Evolutionary conservation across 2,329 filamentous ascomycete genomes (phyloP).

Genomic region (Chrysoporthe deuterocubensis): DNA sequence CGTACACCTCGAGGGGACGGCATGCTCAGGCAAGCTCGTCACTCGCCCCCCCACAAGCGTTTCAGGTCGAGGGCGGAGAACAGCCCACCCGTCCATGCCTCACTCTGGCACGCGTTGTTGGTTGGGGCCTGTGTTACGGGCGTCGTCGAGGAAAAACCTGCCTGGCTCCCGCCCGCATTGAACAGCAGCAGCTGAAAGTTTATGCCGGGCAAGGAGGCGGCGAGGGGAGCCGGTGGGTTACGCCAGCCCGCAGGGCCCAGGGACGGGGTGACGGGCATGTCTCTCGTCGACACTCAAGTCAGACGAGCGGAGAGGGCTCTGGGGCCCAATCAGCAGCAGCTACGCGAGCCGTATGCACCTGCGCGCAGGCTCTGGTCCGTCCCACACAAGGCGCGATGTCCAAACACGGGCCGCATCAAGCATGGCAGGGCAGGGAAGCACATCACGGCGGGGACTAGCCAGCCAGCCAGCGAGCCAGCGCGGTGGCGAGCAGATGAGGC

Average conservation of each 20-base stretch:
- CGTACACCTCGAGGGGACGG: background rate
- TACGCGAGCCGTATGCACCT: background rate
- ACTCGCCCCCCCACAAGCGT: background rate
- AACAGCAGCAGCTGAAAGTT: background rate
- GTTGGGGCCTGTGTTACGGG: background rate
- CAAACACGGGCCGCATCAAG: conserved; percentile 2
- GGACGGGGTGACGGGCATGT: background rate
- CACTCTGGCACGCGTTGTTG: background rate
- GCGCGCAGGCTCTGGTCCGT: background rate
- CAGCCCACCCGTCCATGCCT: background rate
- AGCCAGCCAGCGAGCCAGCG: too few species aligned
- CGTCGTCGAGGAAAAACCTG: background rate
- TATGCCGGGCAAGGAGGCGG: background rate
- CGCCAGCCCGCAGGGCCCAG: conserved; percentile 1
- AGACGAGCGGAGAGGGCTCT: background rate
- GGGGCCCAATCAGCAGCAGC: background rate
- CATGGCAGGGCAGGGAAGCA: background rate
- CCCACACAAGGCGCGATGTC: background rate
- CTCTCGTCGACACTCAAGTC: background rate
- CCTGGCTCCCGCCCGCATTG: background rate
- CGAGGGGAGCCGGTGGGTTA: background rate
- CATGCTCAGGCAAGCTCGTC: background rate
- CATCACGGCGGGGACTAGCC: too few species aligned
- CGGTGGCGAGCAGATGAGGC: background rate
- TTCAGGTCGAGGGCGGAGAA: background rate